Evolutionary conservation across 805 yeast genomes (phyloP), one percentile per base, ranked within the genome.

Genomic region (Suhomyces vadensis): DNA sequence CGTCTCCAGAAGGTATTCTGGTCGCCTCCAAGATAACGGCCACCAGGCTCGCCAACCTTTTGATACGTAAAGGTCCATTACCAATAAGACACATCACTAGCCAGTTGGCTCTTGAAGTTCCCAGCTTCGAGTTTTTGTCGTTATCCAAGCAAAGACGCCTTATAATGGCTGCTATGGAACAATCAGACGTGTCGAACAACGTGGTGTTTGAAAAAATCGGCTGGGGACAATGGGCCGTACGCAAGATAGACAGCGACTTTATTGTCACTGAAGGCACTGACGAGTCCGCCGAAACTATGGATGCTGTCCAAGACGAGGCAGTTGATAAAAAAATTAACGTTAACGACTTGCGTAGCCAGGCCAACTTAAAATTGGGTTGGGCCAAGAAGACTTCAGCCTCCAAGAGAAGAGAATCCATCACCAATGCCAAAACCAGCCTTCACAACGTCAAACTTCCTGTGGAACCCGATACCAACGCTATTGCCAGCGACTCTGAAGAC

Each of bases 221-320:
- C 17, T 91, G 98, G 98, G 98, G 98, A 47, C 95, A 91, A 63
- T 91, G 98, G 98, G 86, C 86, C 19, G 95, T 91, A 2, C 76
- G 82, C 54, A 67, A 71, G 39, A 79, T 56, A 55, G 75, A 64
- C 60, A 74, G 65, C 23, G 70, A 77, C 63, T 61, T 56, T 56
- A 55, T 73, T 63, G 61, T 75, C 56, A 75, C 78, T 33, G 79
- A 76, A 53, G 81, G 78, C 44, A 57, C 64, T 3, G 69, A 63
- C 20, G 31, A 20, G 1, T 11, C 31, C 10, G 21, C 10, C 5
- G 31, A 26, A 27, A 13, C 9, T 27, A 7, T 16, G 1, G n/a
- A 17, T 5, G 26, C 29, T 7, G 29, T 9, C 6, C 13, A n/a
- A 1, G 20, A 13, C 16, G 39, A 26, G 10, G 19, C 13, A 21